A percentile compares a stretch with the other conserved stretches of the same genome.
phyloP scores from a whole-genome alignment of 805 yeast genomes.

The Maudiozyma serrabonitensis region DNA sequence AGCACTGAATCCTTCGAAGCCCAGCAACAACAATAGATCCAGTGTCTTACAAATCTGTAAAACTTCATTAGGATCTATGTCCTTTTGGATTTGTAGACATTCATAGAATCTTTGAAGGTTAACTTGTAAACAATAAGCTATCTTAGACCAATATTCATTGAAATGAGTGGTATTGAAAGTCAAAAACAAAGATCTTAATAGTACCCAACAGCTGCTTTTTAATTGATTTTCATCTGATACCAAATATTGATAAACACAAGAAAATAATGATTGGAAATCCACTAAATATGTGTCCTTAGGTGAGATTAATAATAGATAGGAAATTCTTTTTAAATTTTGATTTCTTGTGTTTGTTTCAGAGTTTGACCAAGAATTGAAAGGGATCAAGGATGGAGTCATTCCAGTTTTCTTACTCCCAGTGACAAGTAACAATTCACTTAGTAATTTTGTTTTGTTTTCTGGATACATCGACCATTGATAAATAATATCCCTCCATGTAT shows the following conservation, averaged over 20 bases:
- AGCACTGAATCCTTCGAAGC: slow-evolving; percentile 67
- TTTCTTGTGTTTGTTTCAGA: slow-evolving; percentile 49
- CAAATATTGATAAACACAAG: slow-evolving; percentile 33
- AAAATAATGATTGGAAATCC: slow-evolving; percentile 40
- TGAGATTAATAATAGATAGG: slow-evolving; percentile 53
- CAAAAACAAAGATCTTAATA: slow-evolving; percentile 57
- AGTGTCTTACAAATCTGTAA: slow-evolving; percentile 65
- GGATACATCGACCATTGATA: slow-evolving; percentile 46
- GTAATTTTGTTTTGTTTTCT: slow-evolving; percentile 46
- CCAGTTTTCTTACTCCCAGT: slow-evolving; percentile 33
- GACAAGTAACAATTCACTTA: slow-evolving; percentile 20
- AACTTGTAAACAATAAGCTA: slow-evolving; percentile 50
- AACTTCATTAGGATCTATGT: slow-evolving; percentile 26
- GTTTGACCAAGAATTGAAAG: slow-evolving; percentile 59
- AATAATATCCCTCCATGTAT: slow-evolving; percentile 47
- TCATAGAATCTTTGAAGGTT: slow-evolving; percentile 25
- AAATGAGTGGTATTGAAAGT: slow-evolving; percentile 57
- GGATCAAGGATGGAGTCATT: slow-evolving; percentile 42
- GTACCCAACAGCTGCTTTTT: slow-evolving; percentile 32
- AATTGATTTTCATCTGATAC: slow-evolving; percentile 23
- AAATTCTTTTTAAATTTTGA: slow-evolving; percentile 48
- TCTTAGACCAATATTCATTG: slow-evolving; percentile 57
- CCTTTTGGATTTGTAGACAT: slow-evolving; percentile 19
- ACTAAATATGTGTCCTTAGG: slow-evolving; percentile 47
- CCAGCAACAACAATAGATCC: slow-evolving; percentile 60